These are phyloP conservation scores for Cordyceps fumosorosea DNA, from an alignment of 2,329 filamentous ascomycete species.

Conservation along the genomic window DNA sequence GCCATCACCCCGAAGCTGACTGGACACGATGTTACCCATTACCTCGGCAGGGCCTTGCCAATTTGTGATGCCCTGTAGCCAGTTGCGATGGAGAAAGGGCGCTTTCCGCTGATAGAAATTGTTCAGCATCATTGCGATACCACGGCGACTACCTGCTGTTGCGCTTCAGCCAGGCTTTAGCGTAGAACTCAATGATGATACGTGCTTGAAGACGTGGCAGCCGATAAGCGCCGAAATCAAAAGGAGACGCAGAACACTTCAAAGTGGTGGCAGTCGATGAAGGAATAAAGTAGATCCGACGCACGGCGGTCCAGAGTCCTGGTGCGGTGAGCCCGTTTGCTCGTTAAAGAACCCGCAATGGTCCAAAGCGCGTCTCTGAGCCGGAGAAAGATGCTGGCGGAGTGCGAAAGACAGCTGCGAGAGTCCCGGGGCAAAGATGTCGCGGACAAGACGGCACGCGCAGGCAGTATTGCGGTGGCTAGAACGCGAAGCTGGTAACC, in stretches of 20 bases:
- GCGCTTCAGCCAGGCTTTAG: background rate
- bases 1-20: slow-evolving; percentile 28
- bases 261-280: background rate
- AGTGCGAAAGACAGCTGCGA: background rate
- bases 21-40: slow-evolving; percentile 40
- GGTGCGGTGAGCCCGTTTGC: background rate
- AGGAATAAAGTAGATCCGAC: background rate
- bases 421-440: background rate
- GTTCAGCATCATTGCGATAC: slow-evolving; percentile 40
- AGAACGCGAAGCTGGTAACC: background rate
- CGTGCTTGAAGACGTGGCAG: background rate
- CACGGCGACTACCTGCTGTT: background rate
- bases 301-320: background rate
- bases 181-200: background rate
- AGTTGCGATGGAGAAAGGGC: slow-evolving; percentile 50
- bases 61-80: slow-evolving; percentile 41
- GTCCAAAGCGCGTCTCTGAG: background rate
- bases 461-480: background rate
- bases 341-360: background rate
- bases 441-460: background rate
- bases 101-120: slow-evolving; percentile 41
- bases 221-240: too few species aligned
- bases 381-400: background rate
- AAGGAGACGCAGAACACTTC: background rate
- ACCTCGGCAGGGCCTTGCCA: slow-evolving; percentile 28